These are phyloP conservation scores for Basipetospora sp. DNA, from an alignment of 2,329 filamentous ascomycete genomes.

Conservation along the genomic window DNA sequence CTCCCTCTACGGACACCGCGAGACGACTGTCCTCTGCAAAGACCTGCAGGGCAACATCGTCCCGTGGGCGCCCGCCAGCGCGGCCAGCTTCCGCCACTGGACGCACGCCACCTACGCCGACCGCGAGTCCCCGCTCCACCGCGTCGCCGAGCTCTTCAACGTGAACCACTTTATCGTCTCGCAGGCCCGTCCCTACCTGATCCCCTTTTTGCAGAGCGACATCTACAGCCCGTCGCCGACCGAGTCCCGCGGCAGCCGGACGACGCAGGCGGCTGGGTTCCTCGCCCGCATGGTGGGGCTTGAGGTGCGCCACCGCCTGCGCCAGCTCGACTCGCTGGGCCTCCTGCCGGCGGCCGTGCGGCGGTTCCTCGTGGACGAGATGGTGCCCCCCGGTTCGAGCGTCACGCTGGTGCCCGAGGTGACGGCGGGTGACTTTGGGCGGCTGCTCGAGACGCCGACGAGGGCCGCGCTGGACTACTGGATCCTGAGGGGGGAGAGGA, in stretches of 20 bases:
- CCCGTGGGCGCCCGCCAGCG: constrained; percentile 51
- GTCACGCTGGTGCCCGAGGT: constrained; percentile 75
- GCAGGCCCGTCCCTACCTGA: constrained; percentile 77
- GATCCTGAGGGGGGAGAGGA: constrained; percentile 71
- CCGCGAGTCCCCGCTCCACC: constrained; percentile 48
- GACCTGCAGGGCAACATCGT: constrained; percentile 56
- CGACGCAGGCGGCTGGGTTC: constrained; percentile 41
- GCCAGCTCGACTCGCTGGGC: constrained; percentile 65
- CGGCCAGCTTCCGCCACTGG: constrained; percentile 52
- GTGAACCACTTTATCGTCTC: constrained; percentile 92
- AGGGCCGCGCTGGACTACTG: constrained; percentile 64
- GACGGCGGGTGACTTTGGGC: constrained; percentile 54
- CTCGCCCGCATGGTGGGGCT: constrained; percentile 55
- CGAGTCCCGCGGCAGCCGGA: constrained; percentile 43
- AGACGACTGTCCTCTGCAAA: constrained; percentile 59
- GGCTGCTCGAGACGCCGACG: constrained; percentile 71
- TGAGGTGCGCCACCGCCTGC: constrained; percentile 66
- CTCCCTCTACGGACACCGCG: constrained; percentile 49
- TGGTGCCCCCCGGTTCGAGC: constrained; percentile 61
- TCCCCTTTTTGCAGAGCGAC: constrained; percentile 70
- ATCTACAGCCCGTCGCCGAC: constrained; percentile 58
- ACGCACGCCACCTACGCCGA: constrained; percentile 50
- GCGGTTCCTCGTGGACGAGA: constrained; percentile 69
- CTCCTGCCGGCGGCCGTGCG: constrained; percentile 56
- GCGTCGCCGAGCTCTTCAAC: constrained; percentile 73